phyloP scores from a whole-genome alignment of 768 basidiomycete species.

The Phylloporus sp. region DNA sequence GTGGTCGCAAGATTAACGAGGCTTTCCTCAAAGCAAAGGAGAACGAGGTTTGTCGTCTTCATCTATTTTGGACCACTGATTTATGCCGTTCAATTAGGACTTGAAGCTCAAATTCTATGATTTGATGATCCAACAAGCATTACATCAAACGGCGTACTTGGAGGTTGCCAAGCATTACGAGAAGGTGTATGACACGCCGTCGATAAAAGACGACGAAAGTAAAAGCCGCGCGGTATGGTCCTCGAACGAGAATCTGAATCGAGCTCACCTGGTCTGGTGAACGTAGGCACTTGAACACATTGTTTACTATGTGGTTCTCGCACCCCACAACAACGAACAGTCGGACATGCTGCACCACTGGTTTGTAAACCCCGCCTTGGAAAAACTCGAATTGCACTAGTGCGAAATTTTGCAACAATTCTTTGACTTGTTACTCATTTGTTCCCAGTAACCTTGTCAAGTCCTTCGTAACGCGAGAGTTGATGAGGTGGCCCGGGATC shows the following conservation, averaged over 20 bases:
- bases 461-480: conserved; percentile 86
- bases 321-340: conserved; percentile 95
- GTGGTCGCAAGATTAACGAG: conserved; percentile 91
- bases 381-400: conserved; percentile 82
- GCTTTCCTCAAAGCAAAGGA: conserved; percentile 83
- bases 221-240: conserved; percentile 62
- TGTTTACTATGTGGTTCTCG: conserved; percentile 89
- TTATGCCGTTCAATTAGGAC: conserved; percentile 48
- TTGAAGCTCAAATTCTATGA: conserved; percentile 95
- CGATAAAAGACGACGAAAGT: conserved; percentile 79
- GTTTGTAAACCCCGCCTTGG: conserved; percentile 69
- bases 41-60: conserved; percentile 64
- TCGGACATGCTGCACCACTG: conserved; percentile 93
- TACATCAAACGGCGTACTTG: conserved; percentile 80
- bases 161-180: conserved; percentile 94
- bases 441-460: conserved; percentile 79
- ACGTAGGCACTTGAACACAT: conserved; percentile 87
- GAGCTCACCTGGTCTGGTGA: conserved; percentile 2
- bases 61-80: background rate
- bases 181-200: conserved; percentile 96
- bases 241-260: background rate
- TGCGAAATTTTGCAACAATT: conserved; percentile 34
- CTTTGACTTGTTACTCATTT: conserved; percentile 4
- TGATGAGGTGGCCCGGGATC: conserved; percentile 97
- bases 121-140: conserved; percentile 91